Evolutionary conservation across 1,284 basidiomycete genomes (phyloP).

Genomic region (Microbotryum violaceum): DNA sequence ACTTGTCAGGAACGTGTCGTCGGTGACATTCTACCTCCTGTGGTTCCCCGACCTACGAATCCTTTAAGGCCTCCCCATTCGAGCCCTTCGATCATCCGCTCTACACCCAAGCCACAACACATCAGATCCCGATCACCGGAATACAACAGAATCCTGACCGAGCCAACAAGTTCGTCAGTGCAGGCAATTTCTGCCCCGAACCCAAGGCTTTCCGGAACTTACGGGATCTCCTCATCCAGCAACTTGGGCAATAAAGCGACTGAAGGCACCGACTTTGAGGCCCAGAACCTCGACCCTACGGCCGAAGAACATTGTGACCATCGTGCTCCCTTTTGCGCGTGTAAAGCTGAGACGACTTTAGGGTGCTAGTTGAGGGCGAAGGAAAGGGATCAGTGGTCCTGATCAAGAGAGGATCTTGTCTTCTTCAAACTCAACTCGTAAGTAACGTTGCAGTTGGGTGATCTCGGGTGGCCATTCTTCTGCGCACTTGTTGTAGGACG

Average conservation of each 20-base stretch:
- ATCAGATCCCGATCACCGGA: slow-evolving; percentile 29
- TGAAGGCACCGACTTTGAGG: slow-evolving; percentile 58
- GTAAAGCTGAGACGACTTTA: slow-evolving; percentile 77
- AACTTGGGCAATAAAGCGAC: slow-evolving; percentile 71
- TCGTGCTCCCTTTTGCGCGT: slow-evolving; percentile 53
- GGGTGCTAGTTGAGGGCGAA: slow-evolving; percentile 48
- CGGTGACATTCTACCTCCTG: neutral
- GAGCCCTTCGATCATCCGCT: slow-evolving; percentile 72
- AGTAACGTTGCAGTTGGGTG: slow-evolving; percentile 63
- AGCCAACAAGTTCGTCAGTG: too few relatives aligned
- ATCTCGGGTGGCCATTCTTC: slow-evolving; percentile 96
- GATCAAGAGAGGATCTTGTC: too few relatives aligned
- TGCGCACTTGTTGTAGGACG: slow-evolving; percentile 75
- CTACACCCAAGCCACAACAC: slow-evolving; percentile 87
- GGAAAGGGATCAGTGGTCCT: neutral
- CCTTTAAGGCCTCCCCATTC: slow-evolving; percentile 78
- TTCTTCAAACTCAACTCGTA: slow-evolving; percentile 54
- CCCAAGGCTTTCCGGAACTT: neutral
- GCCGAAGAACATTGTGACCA: slow-evolving; percentile 81
- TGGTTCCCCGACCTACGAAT: slow-evolving; percentile 44
- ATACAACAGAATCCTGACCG: slow-evolving; percentile 16
- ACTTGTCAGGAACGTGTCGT: neutral
- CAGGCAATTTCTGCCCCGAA: too few relatives aligned
- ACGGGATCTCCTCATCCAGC: slow-evolving; percentile 57
- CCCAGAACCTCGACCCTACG: slow-evolving; percentile 61